Percentiles rank a stretch among this genome's conserved stretches.
Evolutionary conservation across 768 basidiomycete genomes (phyloP).

Genomic region (Tricholoma bakamatsutake): DNA sequence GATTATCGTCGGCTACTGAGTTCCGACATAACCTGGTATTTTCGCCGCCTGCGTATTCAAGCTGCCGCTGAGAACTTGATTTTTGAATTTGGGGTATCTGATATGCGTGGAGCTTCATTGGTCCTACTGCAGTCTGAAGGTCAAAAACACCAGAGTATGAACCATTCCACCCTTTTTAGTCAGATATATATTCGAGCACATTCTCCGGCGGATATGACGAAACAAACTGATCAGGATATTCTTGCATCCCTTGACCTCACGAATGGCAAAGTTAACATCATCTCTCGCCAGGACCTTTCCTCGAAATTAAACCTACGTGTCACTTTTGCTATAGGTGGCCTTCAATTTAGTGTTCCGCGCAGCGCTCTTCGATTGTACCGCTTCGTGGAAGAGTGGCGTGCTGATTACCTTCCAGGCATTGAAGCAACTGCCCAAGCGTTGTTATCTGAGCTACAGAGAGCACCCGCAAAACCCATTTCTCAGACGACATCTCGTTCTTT

Average conservation of each 20-base stretch:
- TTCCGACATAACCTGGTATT: constrained; percentile 33
- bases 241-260: constrained; percentile 55
- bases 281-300: constrained; percentile 41
- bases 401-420: constrained; percentile 71
- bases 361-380: constrained; percentile 75
- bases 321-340: constrained; percentile 36
- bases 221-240: constrained; percentile 43
- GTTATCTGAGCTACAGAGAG: constrained; percentile 53
- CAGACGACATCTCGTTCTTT: constrained; percentile 25
- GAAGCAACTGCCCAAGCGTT: constrained; percentile 62
- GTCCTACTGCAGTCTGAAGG: constrained; percentile 23
- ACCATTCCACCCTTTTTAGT: constrained; percentile 42
- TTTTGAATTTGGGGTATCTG: constrained; percentile 50
- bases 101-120: constrained; percentile 32
- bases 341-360: constrained; percentile 64
- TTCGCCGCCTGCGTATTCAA: constrained; percentile 44
- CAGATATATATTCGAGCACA: constrained; percentile 53
- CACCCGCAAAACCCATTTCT: constrained; percentile 26
- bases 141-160: constrained; percentile 36
- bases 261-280: constrained; percentile 38
- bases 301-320: constrained; percentile 35
- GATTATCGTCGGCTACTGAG: constrained; percentile 10
- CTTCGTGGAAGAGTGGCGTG: constrained; percentile 79
- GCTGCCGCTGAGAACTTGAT: constrained; percentile 68
- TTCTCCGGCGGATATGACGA: constrained; percentile 36